phyloP scores from a whole-genome alignment of 352 stramenopile species.

The Pythium volutum region DNA sequence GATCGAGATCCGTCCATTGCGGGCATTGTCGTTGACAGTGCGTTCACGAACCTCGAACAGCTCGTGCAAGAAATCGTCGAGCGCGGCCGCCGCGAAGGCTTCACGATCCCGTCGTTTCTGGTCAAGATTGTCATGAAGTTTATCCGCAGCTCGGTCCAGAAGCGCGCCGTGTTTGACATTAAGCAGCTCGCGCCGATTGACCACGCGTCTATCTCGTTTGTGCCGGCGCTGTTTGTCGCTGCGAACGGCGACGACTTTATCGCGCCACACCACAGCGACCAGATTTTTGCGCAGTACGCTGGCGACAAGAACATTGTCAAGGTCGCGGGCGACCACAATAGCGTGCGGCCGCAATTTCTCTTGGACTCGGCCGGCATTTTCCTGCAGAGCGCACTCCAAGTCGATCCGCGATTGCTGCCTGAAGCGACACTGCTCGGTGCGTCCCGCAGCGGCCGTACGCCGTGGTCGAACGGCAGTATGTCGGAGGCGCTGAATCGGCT shows the following conservation, averaged over 20 bases:
- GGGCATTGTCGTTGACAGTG: constrained; percentile 96
- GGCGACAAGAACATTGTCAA: constrained; percentile 98
- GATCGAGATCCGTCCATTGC: constrained; percentile 96
- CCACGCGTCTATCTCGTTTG: constrained; percentile 92
- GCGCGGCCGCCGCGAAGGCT: constrained; percentile 90
- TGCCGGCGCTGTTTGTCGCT: constrained; percentile 95
- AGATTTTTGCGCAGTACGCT: constrained; percentile 88
- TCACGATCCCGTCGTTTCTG: constrained; percentile 90
- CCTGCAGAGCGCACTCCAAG: constrained; percentile 90
- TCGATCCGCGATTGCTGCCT: constrained; percentile 44
- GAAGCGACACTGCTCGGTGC: constrained; percentile 29
- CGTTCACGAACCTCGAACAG: constrained; percentile 95
- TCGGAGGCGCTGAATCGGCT: constrained; percentile 39
- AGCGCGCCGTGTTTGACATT: constrained; percentile 86
- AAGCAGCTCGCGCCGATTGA: constrained; percentile 75
- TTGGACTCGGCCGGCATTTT: constrained; percentile 96
- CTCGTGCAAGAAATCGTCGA: constrained; percentile 98
- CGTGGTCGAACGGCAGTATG: constrained; percentile 29
- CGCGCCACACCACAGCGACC: constrained; percentile 79
- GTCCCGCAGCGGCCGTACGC: constrained; percentile 31
- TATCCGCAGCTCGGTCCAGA: constrained; percentile 90
- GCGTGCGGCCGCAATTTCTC: constrained; percentile 92
- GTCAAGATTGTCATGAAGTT: constrained; percentile 91
- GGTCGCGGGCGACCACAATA: constrained; percentile 98
- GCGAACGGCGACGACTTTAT: constrained; percentile 97